phyloP scores from a whole-genome alignment of 257 asterid genomes.

The Knoxia roxburghii region DNA sequence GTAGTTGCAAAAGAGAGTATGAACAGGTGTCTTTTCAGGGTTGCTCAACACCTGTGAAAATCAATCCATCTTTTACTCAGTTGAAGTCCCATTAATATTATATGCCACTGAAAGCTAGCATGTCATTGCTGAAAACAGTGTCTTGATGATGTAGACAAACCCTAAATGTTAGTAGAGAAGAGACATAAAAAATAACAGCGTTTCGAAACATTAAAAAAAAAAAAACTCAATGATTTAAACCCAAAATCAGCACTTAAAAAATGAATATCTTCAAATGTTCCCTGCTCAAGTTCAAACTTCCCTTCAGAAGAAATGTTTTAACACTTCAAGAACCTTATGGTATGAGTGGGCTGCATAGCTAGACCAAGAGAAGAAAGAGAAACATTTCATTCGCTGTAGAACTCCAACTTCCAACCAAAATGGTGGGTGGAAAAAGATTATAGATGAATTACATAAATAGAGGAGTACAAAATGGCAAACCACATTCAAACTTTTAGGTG shows the following conservation, averaged over 20 bases:
- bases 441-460: not conserved
- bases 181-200: not conserved
- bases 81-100: not conserved
- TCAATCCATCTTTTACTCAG: slow-evolving; percentile 2
- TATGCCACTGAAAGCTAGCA: not conserved
- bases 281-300: too few relatives aligned
- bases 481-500: not conserved
- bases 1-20: slow-evolving; percentile 69
- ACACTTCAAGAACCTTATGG: too few relatives aligned
- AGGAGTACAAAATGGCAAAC: not conserved
- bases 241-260: not conserved
- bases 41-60: slow-evolving; percentile 69
- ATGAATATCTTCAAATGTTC: too few relatives aligned
- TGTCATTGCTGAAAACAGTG: not conserved
- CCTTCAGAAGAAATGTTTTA: too few relatives aligned
- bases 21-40: slow-evolving; percentile 84
- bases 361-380: not conserved
- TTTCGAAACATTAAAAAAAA: not conserved
- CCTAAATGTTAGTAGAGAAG: not conserved
- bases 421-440: not conserved
- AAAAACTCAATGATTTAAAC: not conserved
- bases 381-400: not conserved
- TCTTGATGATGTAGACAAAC: not conserved
- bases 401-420: not conserved
- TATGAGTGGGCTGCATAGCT: too few relatives aligned